Percentiles rank a stretch among this genome's conserved stretches.
phyloP scores from a whole-genome alignment of 2,329 filamentous ascomycete genomes.

The Verruconis gallopava region DNA sequence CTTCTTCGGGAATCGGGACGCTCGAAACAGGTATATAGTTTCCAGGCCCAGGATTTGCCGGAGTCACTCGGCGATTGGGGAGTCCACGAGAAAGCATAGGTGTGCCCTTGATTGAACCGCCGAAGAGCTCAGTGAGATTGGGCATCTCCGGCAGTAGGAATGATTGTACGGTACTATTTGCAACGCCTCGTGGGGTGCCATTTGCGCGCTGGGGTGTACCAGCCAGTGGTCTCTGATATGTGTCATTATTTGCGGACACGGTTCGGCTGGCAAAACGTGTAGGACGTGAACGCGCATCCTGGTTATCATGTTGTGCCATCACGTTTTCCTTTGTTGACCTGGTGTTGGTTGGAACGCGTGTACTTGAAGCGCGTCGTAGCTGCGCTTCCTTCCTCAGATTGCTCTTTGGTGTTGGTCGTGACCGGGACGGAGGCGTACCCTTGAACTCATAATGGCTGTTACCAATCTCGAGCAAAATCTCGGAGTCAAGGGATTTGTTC shows the following conservation, averaged over 20 bases:
- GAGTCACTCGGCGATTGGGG: slow-evolving; percentile 24
- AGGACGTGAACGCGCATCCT: slow-evolving; percentile 24
- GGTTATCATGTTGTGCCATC: slow-evolving; percentile 30
- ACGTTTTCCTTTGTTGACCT: slow-evolving; percentile 36
- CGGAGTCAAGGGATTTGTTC: slow-evolving; percentile 34
- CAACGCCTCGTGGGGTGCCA: slow-evolving; percentile 26
- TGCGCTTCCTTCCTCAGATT: slow-evolving; percentile 24
- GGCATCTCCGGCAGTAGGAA: slow-evolving; percentile 49
- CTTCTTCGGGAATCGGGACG: slow-evolving; percentile 46
- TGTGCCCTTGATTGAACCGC: slow-evolving; percentile 44
- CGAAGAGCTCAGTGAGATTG: slow-evolving; percentile 49
- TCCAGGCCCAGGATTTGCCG: slow-evolving; percentile 16
- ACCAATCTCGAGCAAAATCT: slow-evolving; percentile 25
- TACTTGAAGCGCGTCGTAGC: slow-evolving; percentile 33
- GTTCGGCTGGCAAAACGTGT: slow-evolving; percentile 12
- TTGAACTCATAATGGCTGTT: slow-evolving; percentile 34
- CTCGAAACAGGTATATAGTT: slow-evolving; percentile 37
- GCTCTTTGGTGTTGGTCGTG: slow-evolving; percentile 22
- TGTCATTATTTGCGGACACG: slow-evolving; percentile 1
- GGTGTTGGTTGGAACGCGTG: slow-evolving; percentile 37
- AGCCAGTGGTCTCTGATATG: slow-evolving; percentile 7
- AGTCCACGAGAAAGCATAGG: slow-evolving; percentile 41
- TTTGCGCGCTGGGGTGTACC: slow-evolving; percentile 8
- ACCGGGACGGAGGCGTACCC: slow-evolving; percentile 27
- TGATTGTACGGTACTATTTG: slow-evolving; percentile 43